phyloP scores from a whole-genome alignment of 2,329 filamentous ascomycete species.

The Pseudopyrenochaeta lycopersici region DNA sequence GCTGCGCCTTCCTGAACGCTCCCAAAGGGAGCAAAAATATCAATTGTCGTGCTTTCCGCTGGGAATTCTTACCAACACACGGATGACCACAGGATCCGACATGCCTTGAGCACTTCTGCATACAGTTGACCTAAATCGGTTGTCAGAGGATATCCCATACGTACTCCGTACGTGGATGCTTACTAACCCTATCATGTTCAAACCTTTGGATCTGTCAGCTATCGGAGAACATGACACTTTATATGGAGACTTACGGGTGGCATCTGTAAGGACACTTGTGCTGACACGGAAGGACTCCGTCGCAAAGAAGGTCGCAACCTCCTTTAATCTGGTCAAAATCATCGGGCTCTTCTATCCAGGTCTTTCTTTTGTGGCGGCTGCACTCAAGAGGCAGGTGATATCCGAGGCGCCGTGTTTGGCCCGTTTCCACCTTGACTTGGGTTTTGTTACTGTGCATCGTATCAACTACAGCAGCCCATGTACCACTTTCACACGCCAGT shows the following conservation, averaged over 20 bases:
- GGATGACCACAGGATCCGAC: conserved; percentile 38
- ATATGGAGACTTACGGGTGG: conserved; percentile 35
- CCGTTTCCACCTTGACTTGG: conserved; percentile 38
- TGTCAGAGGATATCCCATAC: too few species aligned
- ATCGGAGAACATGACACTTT: neutral
- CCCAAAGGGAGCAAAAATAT: neutral
- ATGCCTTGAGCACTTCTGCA: conserved; percentile 34
- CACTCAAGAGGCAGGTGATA: conserved; percentile 71
- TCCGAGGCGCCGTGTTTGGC: conserved; percentile 52
- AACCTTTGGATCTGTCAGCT: conserved; percentile 26
- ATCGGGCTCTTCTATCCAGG: conserved; percentile 55
- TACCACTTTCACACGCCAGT: conserved; percentile 54
- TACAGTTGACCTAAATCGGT: conserved; percentile 38
- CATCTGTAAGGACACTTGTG: conserved; percentile 46
- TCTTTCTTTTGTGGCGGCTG: conserved; percentile 63
- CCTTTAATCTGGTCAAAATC: conserved; percentile 44
- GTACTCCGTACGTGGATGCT: conserved; percentile 37
- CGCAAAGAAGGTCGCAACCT: conserved; percentile 39
- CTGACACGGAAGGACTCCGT: conserved; percentile 40
- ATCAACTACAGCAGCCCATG: conserved; percentile 62
- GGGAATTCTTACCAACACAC: conserved; percentile 27
- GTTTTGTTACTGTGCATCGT: conserved; percentile 55
- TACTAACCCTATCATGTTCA: conserved; percentile 27
- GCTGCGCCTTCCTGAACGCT: neutral
- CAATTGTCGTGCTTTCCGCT: neutral